Percentiles rank a stretch among this genome's conserved stretches.
phyloP scores from a whole-genome alignment of 768 basidiomycete species.

The Leccinum obscurum region DNA sequence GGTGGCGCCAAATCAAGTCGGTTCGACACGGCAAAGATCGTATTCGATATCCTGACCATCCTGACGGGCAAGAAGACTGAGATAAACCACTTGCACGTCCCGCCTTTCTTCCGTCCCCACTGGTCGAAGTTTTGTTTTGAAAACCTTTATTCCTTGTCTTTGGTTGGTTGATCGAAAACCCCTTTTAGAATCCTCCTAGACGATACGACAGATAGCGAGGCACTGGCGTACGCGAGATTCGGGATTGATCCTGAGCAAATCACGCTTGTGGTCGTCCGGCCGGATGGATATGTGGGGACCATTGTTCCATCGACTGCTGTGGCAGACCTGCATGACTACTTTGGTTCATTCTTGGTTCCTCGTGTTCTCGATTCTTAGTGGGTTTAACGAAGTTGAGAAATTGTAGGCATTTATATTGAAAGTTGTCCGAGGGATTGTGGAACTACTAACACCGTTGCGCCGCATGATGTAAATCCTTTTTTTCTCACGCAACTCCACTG shows the following conservation, averaged over 20 bases:
- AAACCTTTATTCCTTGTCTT: not conserved
- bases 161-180: not conserved
- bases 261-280: constrained; percentile 39
- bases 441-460: too few species aligned
- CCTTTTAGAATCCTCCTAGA: constrained; percentile 36
- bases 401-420: too few species aligned
- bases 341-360: constrained; percentile 38
- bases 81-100: constrained; percentile 37
- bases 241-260: constrained; percentile 33
- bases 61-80: constrained; percentile 32
- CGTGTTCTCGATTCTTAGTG: not conserved
- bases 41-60: constrained; percentile 36
- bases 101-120: constrained; percentile 37
- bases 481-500: too few species aligned
- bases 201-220: constrained; percentile 30
- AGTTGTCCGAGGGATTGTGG: too few species aligned
- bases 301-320: constrained; percentile 28
- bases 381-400: not conserved
- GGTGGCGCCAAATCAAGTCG: too few species aligned
- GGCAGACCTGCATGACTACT: constrained; percentile 43
- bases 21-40: too few species aligned
- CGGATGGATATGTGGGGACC: constrained; percentile 43
- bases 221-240: constrained; percentile 35
- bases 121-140: constrained; percentile 37
- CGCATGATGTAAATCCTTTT: too few species aligned